Percentiles rank a stretch among this genome's conserved stretches.
Conservation (phyloP, 1,284 basidiomycete genomes). For the Ganoderma multipileum region DNA sequence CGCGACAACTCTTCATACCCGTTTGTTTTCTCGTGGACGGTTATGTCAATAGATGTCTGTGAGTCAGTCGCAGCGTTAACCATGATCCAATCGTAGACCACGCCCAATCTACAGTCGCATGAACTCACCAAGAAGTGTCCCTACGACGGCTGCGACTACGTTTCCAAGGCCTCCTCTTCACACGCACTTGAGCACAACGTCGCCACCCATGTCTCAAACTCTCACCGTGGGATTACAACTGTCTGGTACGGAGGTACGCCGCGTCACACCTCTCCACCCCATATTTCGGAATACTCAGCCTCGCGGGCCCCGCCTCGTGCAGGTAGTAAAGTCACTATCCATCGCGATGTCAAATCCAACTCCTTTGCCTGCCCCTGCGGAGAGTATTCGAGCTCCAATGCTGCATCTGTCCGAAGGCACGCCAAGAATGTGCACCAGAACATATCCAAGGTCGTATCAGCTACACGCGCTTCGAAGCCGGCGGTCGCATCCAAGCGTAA, state of each 20-base stretch:
- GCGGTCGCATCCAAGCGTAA: not conserved
- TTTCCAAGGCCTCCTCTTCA: not conserved
- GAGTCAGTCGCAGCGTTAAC: not conserved
- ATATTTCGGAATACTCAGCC: not conserved
- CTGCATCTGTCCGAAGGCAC: conserved; percentile 18
- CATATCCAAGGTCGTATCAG: not conserved
- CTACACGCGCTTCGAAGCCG: not conserved
- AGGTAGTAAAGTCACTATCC: conserved; percentile 12
- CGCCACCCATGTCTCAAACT: conserved; percentile 18
- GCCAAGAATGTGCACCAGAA: conserved; percentile 15
- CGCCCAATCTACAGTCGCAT: not conserved
- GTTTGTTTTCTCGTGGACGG: not conserved
- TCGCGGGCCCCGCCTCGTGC: not conserved
- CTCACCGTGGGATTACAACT: conserved; percentile 14
- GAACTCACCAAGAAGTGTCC: not conserved
- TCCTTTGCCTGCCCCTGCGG: conserved; percentile 23
- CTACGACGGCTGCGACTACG: conserved; percentile 18
- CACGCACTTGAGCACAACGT: conserved; percentile 16
- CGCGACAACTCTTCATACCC: not conserved
- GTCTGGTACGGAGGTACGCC: conserved; percentile 27
- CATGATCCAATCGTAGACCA: not conserved
- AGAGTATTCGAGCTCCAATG: conserved; percentile 12
- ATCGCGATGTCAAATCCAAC: conserved; percentile 21
- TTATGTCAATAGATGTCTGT: not conserved
- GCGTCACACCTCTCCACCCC: not conserved